These are phyloP conservation scores for Mortierella sp. DNA, from an alignment of 371 early-diverging fungal genomes.

Conservation along the genomic window DNA sequence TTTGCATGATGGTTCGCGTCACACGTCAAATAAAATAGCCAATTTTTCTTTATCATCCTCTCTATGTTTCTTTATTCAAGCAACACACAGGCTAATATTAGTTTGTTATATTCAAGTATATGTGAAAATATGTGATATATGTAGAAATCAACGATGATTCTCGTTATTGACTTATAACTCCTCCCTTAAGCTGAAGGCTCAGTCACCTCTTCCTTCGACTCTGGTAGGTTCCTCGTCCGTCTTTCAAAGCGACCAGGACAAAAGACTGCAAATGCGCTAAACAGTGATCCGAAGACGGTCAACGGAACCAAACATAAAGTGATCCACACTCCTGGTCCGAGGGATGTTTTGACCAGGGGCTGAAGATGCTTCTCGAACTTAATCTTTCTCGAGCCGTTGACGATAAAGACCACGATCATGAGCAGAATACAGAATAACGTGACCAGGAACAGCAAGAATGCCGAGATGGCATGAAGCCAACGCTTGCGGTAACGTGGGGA, in stretches of 20 bases:
- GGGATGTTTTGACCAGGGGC: neutral
- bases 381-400: conserved; percentile 34
- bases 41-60: too few relatives aligned
- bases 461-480: conserved; percentile 30
- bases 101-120: too few relatives aligned
- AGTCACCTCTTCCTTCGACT: conserved; percentile 32
- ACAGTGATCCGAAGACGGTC: conserved; percentile 39
- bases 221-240: neutral
- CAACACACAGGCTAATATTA: too few relatives aligned
- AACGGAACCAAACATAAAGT: conserved; percentile 36
- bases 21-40: too few relatives aligned
- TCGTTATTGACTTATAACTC: too few relatives aligned
- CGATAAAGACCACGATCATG: conserved; percentile 36
- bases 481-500: conserved; percentile 40
- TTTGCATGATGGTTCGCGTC: too few relatives aligned
- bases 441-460: conserved; percentile 29
- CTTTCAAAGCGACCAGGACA: conserved; percentile 40
- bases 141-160: too few relatives aligned
- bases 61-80: too few relatives aligned
- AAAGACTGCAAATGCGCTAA: conserved; percentile 37
- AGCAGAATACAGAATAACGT: conserved; percentile 30
- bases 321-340: conserved; percentile 51
- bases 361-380: conserved; percentile 35
- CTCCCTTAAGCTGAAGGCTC: conserved; percentile 13
- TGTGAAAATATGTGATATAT: too few relatives aligned